Conservation (phyloP, 805 yeast species). For the Myxozyma vanderwaltii region DNA sequence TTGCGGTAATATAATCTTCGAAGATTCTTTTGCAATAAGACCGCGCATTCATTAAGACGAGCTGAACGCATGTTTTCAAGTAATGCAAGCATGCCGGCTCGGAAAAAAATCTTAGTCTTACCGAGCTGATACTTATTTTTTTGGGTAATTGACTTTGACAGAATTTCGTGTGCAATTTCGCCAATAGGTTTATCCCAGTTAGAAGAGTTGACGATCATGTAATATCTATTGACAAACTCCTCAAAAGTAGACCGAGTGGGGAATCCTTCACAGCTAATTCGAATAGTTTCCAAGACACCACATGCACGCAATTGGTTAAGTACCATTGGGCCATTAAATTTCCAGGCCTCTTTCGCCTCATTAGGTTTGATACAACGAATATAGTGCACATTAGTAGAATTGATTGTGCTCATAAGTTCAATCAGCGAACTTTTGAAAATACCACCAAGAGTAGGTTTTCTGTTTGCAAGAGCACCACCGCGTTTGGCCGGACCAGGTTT, state of each 20-base stretch:
- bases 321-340: slow-evolving; percentile 92
- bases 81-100: slow-evolving; percentile 94
- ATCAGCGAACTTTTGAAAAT: slow-evolving; percentile 90
- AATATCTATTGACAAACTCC: slow-evolving; percentile 88
- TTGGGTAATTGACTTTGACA: slow-evolving; percentile 63
- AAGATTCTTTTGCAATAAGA: slow-evolving; percentile 80
- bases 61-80: slow-evolving; percentile 83
- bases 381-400: slow-evolving; percentile 94
- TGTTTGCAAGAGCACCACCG: slow-evolving; percentile 51
- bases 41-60: slow-evolving; percentile 76
- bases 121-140: slow-evolving; percentile 81
- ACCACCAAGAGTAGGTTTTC: slow-evolving; percentile 92
- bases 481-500: slow-evolving; percentile 40
- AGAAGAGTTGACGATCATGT: slow-evolving; percentile 72
- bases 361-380: slow-evolving; percentile 97
- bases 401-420: slow-evolving; percentile 88
- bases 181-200: slow-evolving; percentile 61
- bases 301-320: slow-evolving; percentile 94
- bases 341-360: slow-evolving; percentile 93
- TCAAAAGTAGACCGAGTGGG: slow-evolving; percentile 95
- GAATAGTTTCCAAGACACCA: slow-evolving; percentile 95
- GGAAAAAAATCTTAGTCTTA: slow-evolving; percentile 88
- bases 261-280: slow-evolving; percentile 97
- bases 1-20: slow-evolving; percentile 66
- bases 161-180: slow-evolving; percentile 68